Base-by-base conservation (phyloP, 2,329 filamentous ascomycete genomes). In the Venturiaceae sp. region DNA sequence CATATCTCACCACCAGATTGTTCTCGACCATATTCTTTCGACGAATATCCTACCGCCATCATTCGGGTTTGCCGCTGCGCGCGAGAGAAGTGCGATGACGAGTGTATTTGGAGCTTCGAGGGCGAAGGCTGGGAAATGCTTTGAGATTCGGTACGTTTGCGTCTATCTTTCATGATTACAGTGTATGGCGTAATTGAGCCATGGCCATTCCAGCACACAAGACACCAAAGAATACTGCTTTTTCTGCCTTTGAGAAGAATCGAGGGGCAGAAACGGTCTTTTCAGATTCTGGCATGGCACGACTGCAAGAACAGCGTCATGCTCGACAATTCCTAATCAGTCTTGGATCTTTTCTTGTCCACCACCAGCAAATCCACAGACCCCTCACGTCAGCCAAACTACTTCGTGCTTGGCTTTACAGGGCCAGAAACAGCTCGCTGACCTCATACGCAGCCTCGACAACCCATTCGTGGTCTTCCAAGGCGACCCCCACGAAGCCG, bases 381-480 rank as follows among this genome's bases (percentile, higher is more conserved):
- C 26, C 1, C 2, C n/a, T 5, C 5, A 16, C 41, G n/a, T 26
- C 41, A 47, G 16, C 21, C 26, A 47, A 2, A 14, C 19, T 28
- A 26, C 21, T 47, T 47, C 23, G 21, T 9, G 8, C 41, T 28
- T 3, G 3, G n/a, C n/a, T 33, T 6, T 21, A 16, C 16, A 2
- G 11, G 9, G 19, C 13, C 14, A 13, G 34, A n/a, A 53, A 5
- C 21, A 23, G 14, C n/a, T 6, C 9, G 34, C 52, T 37, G 52
- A 34, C 52, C 32, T 23, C 30, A 23, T 16, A 33, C 19, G 26
- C 32, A 75, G 73, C 60, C 76, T 76, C 36, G 72, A 76, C 60
- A 73, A 71, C 33, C 72, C 74, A 21, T 78, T 78, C 64, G 72
- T 79, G 30, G 76, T 79, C 61, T 77, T 78, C 67, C 71, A 77